Evolutionary conservation across 306 rosid genomes (phyloP).

Genomic region (Corylus avellana): DNA sequence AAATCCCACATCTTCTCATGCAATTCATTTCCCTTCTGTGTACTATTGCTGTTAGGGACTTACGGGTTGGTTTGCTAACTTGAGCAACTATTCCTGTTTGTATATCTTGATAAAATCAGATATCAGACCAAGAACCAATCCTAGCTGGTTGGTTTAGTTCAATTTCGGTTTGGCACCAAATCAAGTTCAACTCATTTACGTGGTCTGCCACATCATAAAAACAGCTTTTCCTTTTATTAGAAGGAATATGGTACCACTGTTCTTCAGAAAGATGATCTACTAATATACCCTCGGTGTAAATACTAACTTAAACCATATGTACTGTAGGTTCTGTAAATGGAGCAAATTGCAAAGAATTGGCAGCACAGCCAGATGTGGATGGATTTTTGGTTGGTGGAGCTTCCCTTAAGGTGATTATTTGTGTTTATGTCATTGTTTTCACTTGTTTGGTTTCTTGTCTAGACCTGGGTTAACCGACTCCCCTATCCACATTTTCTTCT

Average conservation of each 20-base stretch:
- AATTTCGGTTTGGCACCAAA: background rate
- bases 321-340: conserved; percentile 87
- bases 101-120: background rate
- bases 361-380: conserved; percentile 79
- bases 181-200: background rate
- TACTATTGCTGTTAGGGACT: background rate
- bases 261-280: background rate
- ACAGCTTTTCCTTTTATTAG: background rate
- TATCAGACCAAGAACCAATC: background rate
- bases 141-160: conserved; percentile 5
- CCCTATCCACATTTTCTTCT: background rate
- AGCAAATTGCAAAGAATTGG: conserved; percentile 82
- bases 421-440: conserved; percentile 6
- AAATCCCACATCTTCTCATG: background rate
- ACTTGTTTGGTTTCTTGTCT: conserved; percentile 17
- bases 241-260: background rate
- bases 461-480: conserved; percentile 23
- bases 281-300: background rate
- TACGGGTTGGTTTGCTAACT: background rate
- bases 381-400: conserved; percentile 98
- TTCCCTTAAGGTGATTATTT: conserved; percentile 63
- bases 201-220: background rate
- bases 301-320: background rate
- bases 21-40: background rate
- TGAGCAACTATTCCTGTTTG: background rate